Conservation (phyloP, 2,329 filamentous ascomycete species). For the Cladosporium colombiae region DNA sequence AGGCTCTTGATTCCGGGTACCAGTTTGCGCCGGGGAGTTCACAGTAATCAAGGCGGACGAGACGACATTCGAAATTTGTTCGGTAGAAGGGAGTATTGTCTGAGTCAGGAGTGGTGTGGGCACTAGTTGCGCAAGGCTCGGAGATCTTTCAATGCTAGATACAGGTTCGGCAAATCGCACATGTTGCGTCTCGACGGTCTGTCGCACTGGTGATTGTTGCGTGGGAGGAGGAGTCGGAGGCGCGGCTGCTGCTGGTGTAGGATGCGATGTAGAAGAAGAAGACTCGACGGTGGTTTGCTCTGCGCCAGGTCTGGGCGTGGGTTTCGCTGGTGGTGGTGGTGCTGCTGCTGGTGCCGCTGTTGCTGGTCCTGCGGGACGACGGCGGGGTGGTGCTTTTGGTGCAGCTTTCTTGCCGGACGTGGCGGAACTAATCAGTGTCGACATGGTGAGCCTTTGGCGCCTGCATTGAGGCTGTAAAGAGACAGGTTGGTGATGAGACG, state of each 20-base stretch:
- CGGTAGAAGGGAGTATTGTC: neutral
- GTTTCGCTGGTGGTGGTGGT: constrained; percentile 22
- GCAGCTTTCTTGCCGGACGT: constrained; percentile 53
- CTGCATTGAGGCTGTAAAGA: neutral
- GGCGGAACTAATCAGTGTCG: constrained; percentile 54
- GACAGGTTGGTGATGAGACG: neutral
- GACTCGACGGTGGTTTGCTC: neutral
- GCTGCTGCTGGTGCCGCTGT: constrained; percentile 15
- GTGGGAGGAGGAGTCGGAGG: constrained; percentile 23
- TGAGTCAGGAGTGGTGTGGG: neutral
- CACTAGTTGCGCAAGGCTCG: neutral
- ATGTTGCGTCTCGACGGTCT: constrained; percentile 16
- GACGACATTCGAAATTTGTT: neutral
- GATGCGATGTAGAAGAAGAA: constrained; percentile 19
- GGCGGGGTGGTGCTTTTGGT: constrained; percentile 48
- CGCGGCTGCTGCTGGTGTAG: constrained; percentile 22
- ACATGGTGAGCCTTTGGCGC: constrained; percentile 36
- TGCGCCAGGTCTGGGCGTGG: constrained; percentile 22
- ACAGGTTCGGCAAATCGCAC: constrained; percentile 20
- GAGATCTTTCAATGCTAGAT: constrained; percentile 3
- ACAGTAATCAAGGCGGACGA: neutral
- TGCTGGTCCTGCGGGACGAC: constrained; percentile 33
- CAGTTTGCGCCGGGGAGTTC: neutral
- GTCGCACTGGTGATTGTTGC: constrained; percentile 16
- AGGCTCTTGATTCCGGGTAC: neutral